Evolutionary conservation across 2,329 filamentous ascomycete genomes (phyloP).

Genomic region (Annulohypoxylon truncatum): DNA sequence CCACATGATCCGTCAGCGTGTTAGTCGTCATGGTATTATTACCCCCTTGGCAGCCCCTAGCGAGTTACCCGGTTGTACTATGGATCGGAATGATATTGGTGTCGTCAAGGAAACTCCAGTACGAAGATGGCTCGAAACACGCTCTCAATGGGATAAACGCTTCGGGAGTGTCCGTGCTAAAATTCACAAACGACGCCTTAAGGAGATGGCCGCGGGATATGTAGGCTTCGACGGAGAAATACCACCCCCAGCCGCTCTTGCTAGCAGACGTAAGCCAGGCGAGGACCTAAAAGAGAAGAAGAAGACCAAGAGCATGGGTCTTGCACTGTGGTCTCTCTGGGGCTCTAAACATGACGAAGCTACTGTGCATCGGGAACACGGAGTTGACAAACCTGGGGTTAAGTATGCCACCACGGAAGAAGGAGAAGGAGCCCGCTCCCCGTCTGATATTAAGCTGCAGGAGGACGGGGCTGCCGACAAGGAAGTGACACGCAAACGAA

Average conservation of each 20-base stretch:
- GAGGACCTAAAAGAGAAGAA: conserved; percentile 62
- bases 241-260: conserved; percentile 86
- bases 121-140: conserved; percentile 83
- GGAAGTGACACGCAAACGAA: conserved; percentile 48
- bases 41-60: conserved; percentile 72
- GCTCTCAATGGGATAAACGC: conserved; percentile 76
- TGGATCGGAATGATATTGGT: conserved; percentile 75
- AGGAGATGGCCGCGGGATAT: conserved; percentile 78
- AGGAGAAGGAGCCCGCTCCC: conserved; percentile 57
- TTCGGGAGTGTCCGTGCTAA: conserved; percentile 76
- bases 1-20: conserved; percentile 92
- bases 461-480: conserved; percentile 46
- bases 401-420: conserved; percentile 54
- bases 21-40: conserved; percentile 81
- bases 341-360: conserved; percentile 88
- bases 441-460: conserved; percentile 56
- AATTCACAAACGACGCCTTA: conserved; percentile 78
- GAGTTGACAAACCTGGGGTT: conserved; percentile 57
- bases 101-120: conserved; percentile 84
- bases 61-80: conserved; percentile 72
- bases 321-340: conserved; percentile 88
- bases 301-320: conserved; percentile 71
- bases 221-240: conserved; percentile 77
- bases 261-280: conserved; percentile 70
- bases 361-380: conserved; percentile 71